phyloP scores from a whole-genome alignment of 139 green algal genomes.

The Picochlorum sp. region DNA sequence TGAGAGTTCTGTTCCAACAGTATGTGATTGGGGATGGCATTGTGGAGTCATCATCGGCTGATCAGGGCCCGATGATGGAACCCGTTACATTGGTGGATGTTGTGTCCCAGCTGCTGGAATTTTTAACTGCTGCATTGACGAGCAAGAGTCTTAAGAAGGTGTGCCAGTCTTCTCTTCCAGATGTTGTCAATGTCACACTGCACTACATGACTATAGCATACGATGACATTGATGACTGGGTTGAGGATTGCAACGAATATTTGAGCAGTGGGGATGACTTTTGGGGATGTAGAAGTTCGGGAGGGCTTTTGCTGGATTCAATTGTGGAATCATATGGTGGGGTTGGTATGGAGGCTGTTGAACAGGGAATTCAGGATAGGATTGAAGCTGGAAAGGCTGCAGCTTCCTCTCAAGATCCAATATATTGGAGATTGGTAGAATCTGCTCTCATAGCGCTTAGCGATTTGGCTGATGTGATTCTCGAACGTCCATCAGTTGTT shows the following conservation, averaged over 20 bases:
- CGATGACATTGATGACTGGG: conserved; percentile 55
- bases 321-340: conserved; percentile 39
- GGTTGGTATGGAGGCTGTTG: conserved; percentile 21
- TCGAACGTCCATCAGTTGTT: neutral
- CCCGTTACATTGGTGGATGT: conserved; percentile 33
- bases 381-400: conserved; percentile 9
- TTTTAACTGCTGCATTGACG: conserved; percentile 58
- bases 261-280: conserved; percentile 65
- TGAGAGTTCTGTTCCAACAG: neutral
- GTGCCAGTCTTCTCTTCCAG: conserved; percentile 29
- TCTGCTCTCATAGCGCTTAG: conserved; percentile 58
- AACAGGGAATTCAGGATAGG: conserved; percentile 18
- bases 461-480: conserved; percentile 32
- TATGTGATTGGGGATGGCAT: conserved; percentile 1
- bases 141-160: conserved; percentile 26
- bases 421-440: conserved; percentile 72
- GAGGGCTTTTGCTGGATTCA: conserved; percentile 65
- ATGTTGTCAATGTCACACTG: conserved; percentile 47
- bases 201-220: conserved; percentile 67
- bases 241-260: conserved; percentile 49
- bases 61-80: neutral
- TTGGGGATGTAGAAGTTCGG: conserved; percentile 35
- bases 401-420: conserved; percentile 17
- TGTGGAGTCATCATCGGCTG: neutral
- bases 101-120: conserved; percentile 66